Percentiles rank a stretch among this genome's conserved stretches.
phyloP scores from a whole-genome alignment of 2,329 filamentous ascomycete genomes.

The Apiospora hydei region DNA sequence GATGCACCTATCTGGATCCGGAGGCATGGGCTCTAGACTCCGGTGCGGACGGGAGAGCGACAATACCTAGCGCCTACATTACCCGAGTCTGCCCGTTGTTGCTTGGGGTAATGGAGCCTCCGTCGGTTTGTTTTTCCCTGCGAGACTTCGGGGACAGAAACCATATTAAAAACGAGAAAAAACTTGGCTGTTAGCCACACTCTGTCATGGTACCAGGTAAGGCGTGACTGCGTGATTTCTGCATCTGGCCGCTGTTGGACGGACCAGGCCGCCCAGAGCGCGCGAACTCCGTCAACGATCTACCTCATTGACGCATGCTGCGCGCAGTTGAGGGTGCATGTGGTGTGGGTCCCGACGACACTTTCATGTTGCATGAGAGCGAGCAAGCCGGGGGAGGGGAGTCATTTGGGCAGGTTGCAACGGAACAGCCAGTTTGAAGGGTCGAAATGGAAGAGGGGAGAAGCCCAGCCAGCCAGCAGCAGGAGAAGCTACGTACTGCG shows the following conservation, averaged over 20 bases:
- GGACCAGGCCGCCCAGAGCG: conserved; percentile 16
- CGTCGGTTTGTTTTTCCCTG: no score
- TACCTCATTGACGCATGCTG: conserved; percentile 1
- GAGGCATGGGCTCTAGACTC: conserved; percentile 15
- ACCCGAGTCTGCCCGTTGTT: neutral
- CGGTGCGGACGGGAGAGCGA: conserved; percentile 5
- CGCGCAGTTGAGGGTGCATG: conserved; percentile 1
- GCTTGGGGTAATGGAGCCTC: neutral
- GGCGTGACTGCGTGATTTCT: neutral
- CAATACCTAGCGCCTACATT: conserved; percentile 1
- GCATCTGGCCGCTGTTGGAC: conserved; percentile 1
- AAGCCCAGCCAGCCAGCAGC: neutral
- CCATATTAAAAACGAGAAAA: neutral
- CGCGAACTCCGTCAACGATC: neutral
- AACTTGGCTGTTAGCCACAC: neutral
- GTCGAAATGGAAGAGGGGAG: neutral
- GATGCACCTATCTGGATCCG: conserved; percentile 3
- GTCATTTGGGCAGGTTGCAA: conserved; percentile 18
- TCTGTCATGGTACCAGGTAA: neutral
- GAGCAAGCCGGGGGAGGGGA: conserved; percentile 6
- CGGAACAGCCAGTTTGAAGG: conserved; percentile 3
- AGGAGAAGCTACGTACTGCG: neutral
- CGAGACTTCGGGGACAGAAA: neutral
- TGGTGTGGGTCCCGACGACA: neutral
- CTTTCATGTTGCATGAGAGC: neutral